phyloP scores from a whole-genome alignment of 768 basidiomycete species.

The Hypholoma fasciculare region DNA sequence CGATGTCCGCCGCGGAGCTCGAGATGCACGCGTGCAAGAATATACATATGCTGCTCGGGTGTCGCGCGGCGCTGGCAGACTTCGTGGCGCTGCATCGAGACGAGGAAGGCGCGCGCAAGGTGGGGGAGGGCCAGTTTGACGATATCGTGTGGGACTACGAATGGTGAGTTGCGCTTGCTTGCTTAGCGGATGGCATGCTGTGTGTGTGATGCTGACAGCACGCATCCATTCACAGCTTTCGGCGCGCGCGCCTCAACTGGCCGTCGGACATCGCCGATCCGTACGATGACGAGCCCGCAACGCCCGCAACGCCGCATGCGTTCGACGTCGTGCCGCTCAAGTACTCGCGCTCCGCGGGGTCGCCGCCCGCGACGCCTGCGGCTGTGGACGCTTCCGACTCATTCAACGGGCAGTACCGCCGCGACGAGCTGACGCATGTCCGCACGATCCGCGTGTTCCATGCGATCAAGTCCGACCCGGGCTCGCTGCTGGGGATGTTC shows the following conservation, averaged over 20 bases:
- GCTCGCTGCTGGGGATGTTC: not conserved
- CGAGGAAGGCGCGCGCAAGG: conserved; percentile 32
- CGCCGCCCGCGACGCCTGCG: conserved; percentile 1
- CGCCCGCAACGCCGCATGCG: not conserved
- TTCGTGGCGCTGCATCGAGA: conserved; percentile 42
- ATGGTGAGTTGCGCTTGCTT: conserved; percentile 36
- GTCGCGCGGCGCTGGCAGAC: conserved; percentile 55
- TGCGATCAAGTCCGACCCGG: conserved; percentile 39
- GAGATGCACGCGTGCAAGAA: conserved; percentile 79
- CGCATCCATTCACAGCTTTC: conserved; percentile 57
- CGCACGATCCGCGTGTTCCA: conserved; percentile 54
- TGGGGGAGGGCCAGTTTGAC: conserved; percentile 36
- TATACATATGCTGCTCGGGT: conserved; percentile 63
- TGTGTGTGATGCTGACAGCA: conserved; percentile 7
- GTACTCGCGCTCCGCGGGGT: not conserved
- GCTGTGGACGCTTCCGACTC: conserved; percentile 16
- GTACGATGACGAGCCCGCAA: conserved; percentile 18
- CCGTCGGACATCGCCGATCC: conserved; percentile 39
- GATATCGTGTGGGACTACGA: conserved; percentile 58
- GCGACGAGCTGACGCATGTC: conserved; percentile 46
- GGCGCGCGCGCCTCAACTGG: conserved; percentile 70
- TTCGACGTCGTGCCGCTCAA: not conserved
- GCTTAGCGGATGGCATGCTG: conserved; percentile 1
- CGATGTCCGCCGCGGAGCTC: conserved; percentile 56
- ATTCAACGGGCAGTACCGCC: conserved; percentile 20